phyloP scores from a whole-genome alignment of 2,329 filamentous ascomycete genomes.

The Trematosphaeria pertusa region DNA sequence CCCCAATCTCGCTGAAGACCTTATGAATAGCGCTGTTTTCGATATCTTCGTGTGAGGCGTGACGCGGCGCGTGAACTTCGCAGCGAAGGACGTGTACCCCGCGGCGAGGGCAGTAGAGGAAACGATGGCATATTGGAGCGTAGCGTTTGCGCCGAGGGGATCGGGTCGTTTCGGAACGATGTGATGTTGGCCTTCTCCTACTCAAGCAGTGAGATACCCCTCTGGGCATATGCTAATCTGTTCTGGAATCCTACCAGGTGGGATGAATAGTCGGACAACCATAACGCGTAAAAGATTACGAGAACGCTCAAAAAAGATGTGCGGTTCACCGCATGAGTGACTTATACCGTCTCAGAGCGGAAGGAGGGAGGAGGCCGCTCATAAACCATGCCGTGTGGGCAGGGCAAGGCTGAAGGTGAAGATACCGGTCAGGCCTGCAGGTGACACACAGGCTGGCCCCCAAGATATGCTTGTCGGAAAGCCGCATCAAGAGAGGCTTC shows the following conservation, averaged over 20 bases:
- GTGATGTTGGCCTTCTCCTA: slow-evolving; percentile 36
- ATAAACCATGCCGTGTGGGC: slow-evolving; percentile 3
- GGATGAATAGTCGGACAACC: slow-evolving; percentile 36
- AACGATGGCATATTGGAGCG: slow-evolving; percentile 31
- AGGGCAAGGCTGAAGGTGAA: slow-evolving; percentile 1
- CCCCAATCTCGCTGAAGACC: slow-evolving; percentile 30
- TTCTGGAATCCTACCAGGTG: slow-evolving; percentile 29
- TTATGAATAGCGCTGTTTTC: slow-evolving; percentile 27
- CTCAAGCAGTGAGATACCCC: too few species aligned
- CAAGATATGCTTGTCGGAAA: slow-evolving; percentile 1
- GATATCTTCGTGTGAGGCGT: slow-evolving; percentile 16
- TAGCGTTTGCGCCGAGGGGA: slow-evolving; percentile 37
- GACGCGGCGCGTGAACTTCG: slow-evolving; percentile 20
- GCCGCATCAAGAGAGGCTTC: neutral
- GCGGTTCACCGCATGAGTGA: neutral
- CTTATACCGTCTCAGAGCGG: neutral
- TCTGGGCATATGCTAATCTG: too few species aligned
- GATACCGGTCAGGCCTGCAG: slow-evolving; percentile 6
- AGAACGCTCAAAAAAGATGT: neutral
- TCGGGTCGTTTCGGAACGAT: slow-evolving; percentile 35
- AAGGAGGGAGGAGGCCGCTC: neutral
- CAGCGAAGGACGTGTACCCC: slow-evolving; percentile 32
- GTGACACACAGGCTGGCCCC: neutral
- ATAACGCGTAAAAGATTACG: slow-evolving; percentile 15
- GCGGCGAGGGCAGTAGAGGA: slow-evolving; percentile 34